phyloP scores from a whole-genome alignment of 306 rosid species.

The Cucumis sativus region Cucumber_9930_V3 NC_026659.2:14043001-14043500 shows the following conservation, averaged over 20 bases:
- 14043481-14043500: neutral
- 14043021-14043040: constrained; percentile 72
- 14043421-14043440: neutral
- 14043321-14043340: neutral
- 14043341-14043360: neutral
- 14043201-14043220: neutral
- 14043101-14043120: constrained; percentile 21
- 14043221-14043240: neutral
- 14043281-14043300: neutral
- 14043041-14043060: constrained; percentile 42
- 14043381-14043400: neutral
- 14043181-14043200: neutral
- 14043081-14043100: constrained; percentile 21
- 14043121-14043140: neutral
- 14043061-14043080: neutral
- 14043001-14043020: constrained; percentile 33
- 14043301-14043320: neutral
- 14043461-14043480: neutral
- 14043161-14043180: neutral
- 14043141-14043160: neutral
- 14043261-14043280: neutral
- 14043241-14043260: neutral
- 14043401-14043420: neutral
- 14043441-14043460: neutral
- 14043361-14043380: neutral